Base-by-base conservation (phyloP, 179 eudicot species). In the Nepenthes alata region DNA sequence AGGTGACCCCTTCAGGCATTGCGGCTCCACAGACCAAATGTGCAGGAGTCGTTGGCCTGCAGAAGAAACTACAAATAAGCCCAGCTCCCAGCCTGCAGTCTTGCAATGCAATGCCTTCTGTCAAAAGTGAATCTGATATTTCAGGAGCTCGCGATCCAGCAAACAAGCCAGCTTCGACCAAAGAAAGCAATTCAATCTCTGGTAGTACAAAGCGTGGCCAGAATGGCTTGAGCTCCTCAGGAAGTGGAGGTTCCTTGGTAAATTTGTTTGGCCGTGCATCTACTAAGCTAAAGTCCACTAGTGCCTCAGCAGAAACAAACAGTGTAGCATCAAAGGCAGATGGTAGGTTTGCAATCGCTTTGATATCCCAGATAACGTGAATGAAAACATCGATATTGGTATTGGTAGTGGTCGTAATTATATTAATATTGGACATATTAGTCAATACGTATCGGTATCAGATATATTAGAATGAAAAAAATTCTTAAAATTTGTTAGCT, bases 231-330 rank as follows among this genome's bases (percentile, higher is more conserved):
- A 77, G 16, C 53, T 73, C 85, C 53, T 72, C 95, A 15, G 85
- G 81, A 59, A 67, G 68, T 66, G 86, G 84, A 57, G 74, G 85
- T 52, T 80, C 95, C 58, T 72, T 94, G 62, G 83, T 97, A 63
- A 87, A 81, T 60, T 87, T 94, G 67, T 94, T 94, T 94, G 91
- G 81, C 37, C 91, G 96, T 75, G 96, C 95, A 69, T 78, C 95
- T 63, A 57, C 85, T 59, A 87, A 87, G 68, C 57, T 89, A 60
- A 86, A 81, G 72, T 66, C 81, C 36, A 67, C 44, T 58, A 56
- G 35, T 67, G 65, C 67, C 60, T 53, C 72, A 37, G 66, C 60
- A 7, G 83, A 83, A 73, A 72, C 78, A 54, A 72, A 70, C 37
- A 57, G 15, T 61, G 55, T 57, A 57, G 60, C 69, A 65, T 68